These are phyloP conservation scores for Coccomyxa subellipsoidea DNA, from an alignment of 163 green algal species.

Conservation along the genomic window DNA sequence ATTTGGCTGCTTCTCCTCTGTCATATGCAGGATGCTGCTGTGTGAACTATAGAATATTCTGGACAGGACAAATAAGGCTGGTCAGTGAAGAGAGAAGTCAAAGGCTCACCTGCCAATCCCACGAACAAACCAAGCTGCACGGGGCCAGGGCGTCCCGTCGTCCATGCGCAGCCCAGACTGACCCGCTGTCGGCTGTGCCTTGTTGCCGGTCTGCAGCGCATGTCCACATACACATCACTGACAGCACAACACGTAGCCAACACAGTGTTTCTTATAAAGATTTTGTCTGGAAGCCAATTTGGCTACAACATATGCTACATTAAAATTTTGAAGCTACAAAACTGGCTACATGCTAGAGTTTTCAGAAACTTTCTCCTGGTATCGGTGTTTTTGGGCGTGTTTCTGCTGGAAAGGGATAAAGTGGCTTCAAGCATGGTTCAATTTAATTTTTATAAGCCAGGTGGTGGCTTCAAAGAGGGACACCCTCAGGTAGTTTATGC, in stretches of 20 bases:
- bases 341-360: too few relatives aligned
- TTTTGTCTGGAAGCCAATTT: too few relatives aligned
- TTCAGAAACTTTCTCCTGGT: too few relatives aligned
- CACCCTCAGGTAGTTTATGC: too few relatives aligned
- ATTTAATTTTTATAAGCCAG: too few relatives aligned
- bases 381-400: too few relatives aligned
- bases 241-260: not conserved
- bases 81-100: not conserved
- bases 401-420: too few relatives aligned
- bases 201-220: not conserved
- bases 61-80: not conserved
- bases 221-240: not conserved
- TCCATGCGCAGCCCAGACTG: not conserved
- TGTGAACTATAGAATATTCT: not conserved
- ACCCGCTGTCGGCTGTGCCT: not conserved
- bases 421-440: too few relatives aligned
- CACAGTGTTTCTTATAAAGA: not conserved
- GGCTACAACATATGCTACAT: too few relatives aligned
- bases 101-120: conserved; percentile 25
- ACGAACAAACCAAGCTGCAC: conserved; percentile 24
- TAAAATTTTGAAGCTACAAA: too few relatives aligned
- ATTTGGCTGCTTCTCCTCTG: not conserved
- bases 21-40: not conserved
- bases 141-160: conserved; percentile 15
- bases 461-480: too few relatives aligned